phyloP scores from a whole-genome alignment of 169 alveolate genomes.

The Babesia divergens region DNA sequence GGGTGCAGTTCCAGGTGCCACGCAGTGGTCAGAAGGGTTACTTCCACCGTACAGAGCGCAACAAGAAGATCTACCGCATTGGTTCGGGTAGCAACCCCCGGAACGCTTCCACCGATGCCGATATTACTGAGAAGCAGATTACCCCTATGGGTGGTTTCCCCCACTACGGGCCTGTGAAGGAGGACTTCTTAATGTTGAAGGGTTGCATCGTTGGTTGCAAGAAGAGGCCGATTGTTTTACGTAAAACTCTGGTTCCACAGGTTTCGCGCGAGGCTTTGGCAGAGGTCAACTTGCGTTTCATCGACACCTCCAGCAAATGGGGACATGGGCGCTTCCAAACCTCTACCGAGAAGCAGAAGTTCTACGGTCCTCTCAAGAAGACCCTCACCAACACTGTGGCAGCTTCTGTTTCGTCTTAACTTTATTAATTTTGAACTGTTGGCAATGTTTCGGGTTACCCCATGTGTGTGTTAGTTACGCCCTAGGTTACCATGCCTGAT shows the following conservation, averaged over 20 bases:
- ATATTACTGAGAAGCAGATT: constrained; percentile 95
- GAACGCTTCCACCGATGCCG: constrained; percentile 97
- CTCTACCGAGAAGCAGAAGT: constrained; percentile 95
- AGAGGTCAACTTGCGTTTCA: constrained; percentile 94
- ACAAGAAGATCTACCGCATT: constrained; percentile 98
- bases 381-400: constrained; percentile 34
- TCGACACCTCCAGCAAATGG: constrained; percentile 98
- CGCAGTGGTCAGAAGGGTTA: constrained; percentile 99
- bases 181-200: constrained; percentile 97
- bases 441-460: no score
- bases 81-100: constrained; percentile 92
- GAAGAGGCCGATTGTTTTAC: constrained; percentile 94
- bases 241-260: constrained; percentile 95
- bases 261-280: constrained; percentile 92
- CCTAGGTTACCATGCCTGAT: no score
- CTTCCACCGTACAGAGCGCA: constrained; percentile 98
- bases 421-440: constrained; percentile 8
- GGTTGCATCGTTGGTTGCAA: constrained; percentile 98
- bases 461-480: no score
- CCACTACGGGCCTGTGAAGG: constrained; percentile 97
- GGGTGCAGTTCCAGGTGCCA: constrained; percentile 99
- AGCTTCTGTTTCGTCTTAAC: neutral
- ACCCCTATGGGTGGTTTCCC: constrained; percentile 99
- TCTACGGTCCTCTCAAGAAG: constrained; percentile 93
- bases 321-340: constrained; percentile 99